phyloP scores from a whole-genome alignment of 352 stramenopile species.

The Aphanomyces euteiches region DNA sequence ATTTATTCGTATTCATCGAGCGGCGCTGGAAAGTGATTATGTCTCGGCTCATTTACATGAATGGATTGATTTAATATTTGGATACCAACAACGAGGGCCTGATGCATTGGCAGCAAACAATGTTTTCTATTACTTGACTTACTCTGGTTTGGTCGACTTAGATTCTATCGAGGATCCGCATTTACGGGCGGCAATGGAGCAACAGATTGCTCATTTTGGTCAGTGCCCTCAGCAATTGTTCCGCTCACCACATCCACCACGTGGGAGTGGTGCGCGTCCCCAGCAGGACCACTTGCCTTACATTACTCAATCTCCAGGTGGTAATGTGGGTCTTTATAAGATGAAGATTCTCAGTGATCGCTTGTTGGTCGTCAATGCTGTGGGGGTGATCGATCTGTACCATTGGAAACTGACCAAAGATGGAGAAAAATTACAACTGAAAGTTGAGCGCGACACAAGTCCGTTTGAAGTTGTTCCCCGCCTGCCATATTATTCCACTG shows the following conservation, averaged over 20 bases:
- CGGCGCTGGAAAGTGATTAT: slow-evolving; percentile 97
- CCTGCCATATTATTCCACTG: slow-evolving; percentile 48
- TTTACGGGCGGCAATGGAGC: slow-evolving; percentile 90
- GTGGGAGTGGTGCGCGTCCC: slow-evolving; percentile 37
- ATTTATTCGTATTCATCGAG: slow-evolving; percentile 95
- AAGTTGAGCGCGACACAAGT: slow-evolving; percentile 63
- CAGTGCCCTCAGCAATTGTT: slow-evolving; percentile 97
- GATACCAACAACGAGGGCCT: slow-evolving; percentile 95
- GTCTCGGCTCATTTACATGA: slow-evolving; percentile 96
- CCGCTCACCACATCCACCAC: slow-evolving; percentile 59
- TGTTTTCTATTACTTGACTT: slow-evolving; percentile 94
- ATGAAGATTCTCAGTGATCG: slow-evolving; percentile 74
- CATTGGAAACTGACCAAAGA: slow-evolving; percentile 59
- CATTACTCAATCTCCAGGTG: slow-evolving; percentile 45
- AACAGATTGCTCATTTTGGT: slow-evolving; percentile 99
- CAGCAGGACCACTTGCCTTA: slow-evolving; percentile 2
- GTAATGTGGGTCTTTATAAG: slow-evolving; percentile 48
- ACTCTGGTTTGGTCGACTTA: slow-evolving; percentile 94
- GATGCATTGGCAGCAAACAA: slow-evolving; percentile 94
- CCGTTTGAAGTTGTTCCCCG: slow-evolving; percentile 78
- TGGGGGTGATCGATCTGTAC: slow-evolving; percentile 82
- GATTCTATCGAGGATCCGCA: slow-evolving; percentile 94
- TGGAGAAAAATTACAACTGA: slow-evolving; percentile 49
- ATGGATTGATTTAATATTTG: slow-evolving; percentile 99
- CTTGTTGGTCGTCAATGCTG: slow-evolving; percentile 74